Conservation (phyloP, 805 yeast species). For the Teunomyces pallodes region DNA sequence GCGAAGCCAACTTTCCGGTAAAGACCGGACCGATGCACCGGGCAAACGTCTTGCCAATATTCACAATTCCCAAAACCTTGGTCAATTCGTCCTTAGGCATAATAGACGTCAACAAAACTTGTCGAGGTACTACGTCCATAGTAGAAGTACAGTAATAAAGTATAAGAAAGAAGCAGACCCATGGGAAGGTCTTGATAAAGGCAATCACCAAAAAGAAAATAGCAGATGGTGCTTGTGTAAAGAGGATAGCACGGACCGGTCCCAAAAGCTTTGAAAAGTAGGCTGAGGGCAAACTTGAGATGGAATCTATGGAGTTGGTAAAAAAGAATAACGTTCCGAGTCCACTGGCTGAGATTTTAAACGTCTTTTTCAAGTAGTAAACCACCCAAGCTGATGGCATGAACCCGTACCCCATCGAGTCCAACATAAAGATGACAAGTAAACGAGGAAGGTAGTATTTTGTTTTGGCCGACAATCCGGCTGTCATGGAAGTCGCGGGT, state of each 20-base stretch:
- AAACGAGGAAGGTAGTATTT: constrained; percentile 45
- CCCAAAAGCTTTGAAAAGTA: constrained; percentile 64
- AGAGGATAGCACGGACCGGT: constrained; percentile 71
- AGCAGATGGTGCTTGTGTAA: constrained; percentile 78
- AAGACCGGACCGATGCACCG: constrained; percentile 77
- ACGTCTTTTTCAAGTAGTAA: constrained; percentile 66
- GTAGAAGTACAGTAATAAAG: constrained; percentile 63
- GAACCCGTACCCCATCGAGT: constrained; percentile 85
- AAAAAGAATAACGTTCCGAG: constrained; percentile 68
- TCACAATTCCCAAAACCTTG: constrained; percentile 79
- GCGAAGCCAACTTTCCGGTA: constrained; percentile 70
- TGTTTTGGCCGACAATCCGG: constrained; percentile 41
- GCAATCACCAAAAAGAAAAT: constrained; percentile 49
- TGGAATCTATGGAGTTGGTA: constrained; percentile 59
- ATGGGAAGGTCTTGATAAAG: constrained; percentile 18
- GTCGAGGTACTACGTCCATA: constrained; percentile 93
- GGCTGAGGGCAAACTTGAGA: constrained; percentile 78
- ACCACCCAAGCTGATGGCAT: constrained; percentile 89
- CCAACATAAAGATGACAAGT: constrained; percentile 69
- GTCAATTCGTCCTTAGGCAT: constrained; percentile 65
- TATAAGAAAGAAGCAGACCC: constrained; percentile 54
- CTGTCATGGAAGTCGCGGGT: constrained; percentile 4
- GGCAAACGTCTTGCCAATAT: constrained; percentile 82
- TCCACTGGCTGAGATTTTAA: constrained; percentile 50
- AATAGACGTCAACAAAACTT: constrained; percentile 68